Conservation (phyloP, 2,329 filamentous ascomycete species). For the Pezicula radicicola region DNA sequence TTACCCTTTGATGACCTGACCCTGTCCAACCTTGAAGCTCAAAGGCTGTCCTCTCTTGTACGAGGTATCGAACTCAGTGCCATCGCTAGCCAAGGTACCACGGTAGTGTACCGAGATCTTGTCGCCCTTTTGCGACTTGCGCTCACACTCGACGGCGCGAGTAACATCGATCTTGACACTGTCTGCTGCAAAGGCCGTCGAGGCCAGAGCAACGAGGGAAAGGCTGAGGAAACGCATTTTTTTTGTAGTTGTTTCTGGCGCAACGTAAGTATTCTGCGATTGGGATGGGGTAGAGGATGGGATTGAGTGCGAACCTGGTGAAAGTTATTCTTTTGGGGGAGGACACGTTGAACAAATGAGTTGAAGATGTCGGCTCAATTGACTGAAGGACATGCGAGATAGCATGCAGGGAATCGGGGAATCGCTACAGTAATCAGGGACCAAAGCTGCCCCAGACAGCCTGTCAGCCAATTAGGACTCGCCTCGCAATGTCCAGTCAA, state of each 20-base stretch:
- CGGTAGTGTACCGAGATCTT: conserved; percentile 84
- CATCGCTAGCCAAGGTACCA: conserved; percentile 73
- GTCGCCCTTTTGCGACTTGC: conserved; percentile 75
- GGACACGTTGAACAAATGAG: not conserved
- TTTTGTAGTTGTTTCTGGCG: conserved; percentile 1
- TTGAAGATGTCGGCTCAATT: not conserved
- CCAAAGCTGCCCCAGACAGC: no score
- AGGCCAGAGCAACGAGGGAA: conserved; percentile 24
- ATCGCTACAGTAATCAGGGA: no score
- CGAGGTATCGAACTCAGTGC: conserved; percentile 79
- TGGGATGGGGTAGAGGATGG: not conserved
- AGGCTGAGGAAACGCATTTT: conserved; percentile 28
- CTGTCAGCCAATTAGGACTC: no score
- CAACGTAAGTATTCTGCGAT: not conserved
- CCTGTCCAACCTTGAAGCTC: conserved; percentile 72
- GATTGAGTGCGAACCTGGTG: not conserved
- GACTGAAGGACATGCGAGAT: not conserved
- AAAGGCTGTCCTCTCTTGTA: conserved; percentile 78
- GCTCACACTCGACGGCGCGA: conserved; percentile 70
- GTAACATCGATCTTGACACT: conserved; percentile 75
- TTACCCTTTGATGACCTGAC: conserved; percentile 86
- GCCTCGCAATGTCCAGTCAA: no score
- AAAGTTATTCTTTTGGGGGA: not conserved
- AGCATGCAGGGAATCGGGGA: not conserved
- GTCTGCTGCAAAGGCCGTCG: conserved; percentile 23